Evolutionary conservation across 768 basidiomycete genomes (phyloP), one percentile per base, ranked within the genome.

Genomic region (Fomitopsis pulvina): DNA sequence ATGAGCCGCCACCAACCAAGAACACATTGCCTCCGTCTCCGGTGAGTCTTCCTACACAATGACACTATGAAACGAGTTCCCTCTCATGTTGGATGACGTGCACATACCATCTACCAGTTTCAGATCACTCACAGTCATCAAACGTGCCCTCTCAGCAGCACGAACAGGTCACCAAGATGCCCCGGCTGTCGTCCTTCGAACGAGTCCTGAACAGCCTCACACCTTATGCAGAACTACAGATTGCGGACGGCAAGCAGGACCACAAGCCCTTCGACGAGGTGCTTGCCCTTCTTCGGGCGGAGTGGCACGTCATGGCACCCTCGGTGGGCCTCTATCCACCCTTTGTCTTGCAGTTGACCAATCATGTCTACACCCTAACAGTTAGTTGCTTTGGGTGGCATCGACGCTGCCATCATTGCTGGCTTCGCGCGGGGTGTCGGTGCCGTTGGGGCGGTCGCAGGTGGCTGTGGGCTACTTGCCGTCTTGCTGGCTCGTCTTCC

Each of bases 221-320:
- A 0, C 68, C 76, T 45, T 85, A 85, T 52, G 63, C 66, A 2
- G 80, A 82, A 50, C 64, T 87, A 28, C 70, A 72, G 37, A 66
- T 69, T 20, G 80, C 79, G 48, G 52, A 2, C 48, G 56, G 11
- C 74, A 80, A 11, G 2, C 48, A 20, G 11, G 55, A 56, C 20
- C 4, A 37, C 5, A 72, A 72, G 1, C 71, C 80, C 7, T 82
- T 71, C 46, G 79, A 84, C 40, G 62, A 63, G 11, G 60, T 84
- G 2, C 69, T 80, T 41, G 51, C 51, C 1, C 63, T 77, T 34
- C 56, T 86, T 21, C 68, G 77, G 52, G 66, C 67, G 21, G 85
- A 87, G 55, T 87, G 85, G 85, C 76, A 75, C 4, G 81, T 76
- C 40, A 68, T 78, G 12, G 83, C 81, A n/a, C 80, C 75, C 30